Conservation (phyloP, 1,284 basidiomycete species). For the Pseudozyma tsukubaensis region DNA sequence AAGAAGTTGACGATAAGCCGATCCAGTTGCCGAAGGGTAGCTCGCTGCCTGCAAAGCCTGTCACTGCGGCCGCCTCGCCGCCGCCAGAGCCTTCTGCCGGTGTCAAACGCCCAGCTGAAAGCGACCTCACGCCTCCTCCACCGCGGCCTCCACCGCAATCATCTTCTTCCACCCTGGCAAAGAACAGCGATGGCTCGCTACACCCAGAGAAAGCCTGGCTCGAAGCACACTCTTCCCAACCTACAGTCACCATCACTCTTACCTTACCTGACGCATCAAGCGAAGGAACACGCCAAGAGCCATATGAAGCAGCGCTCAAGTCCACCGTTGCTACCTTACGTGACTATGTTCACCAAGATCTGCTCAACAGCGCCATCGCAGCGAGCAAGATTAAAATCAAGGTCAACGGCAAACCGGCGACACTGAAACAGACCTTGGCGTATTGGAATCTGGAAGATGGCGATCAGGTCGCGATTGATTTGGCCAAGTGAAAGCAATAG, state of each 20-base stretch:
- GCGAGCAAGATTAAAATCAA: constrained; percentile 63
- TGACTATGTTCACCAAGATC: constrained; percentile 58
- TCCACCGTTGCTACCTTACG: constrained; percentile 58
- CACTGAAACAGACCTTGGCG: constrained; percentile 64
- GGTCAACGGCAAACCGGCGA: constrained; percentile 55
- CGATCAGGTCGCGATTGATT: constrained; percentile 50
- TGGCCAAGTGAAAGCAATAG: constrained; percentile 37
- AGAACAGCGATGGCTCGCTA: constrained; percentile 44
- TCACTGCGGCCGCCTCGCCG: constrained; percentile 5
- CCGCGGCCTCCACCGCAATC: constrained; percentile 24
- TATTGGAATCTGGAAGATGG: constrained; percentile 64
- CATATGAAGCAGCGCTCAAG: constrained; percentile 54
- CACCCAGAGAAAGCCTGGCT: constrained; percentile 59
- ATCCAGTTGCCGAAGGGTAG: constrained; percentile 22
- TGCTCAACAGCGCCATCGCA: constrained; percentile 53
- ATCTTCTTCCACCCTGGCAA: constrained; percentile 16
- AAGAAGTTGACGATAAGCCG: constrained; percentile 23
- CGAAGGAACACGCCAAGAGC: constrained; percentile 22
- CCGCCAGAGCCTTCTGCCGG: constrained; percentile 8
- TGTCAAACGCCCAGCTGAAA: constrained; percentile 31
- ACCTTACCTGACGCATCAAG: constrained; percentile 38
- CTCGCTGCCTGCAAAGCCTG: constrained; percentile 31
- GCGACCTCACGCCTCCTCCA: constrained; percentile 34
- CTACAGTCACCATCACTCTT: constrained; percentile 51
- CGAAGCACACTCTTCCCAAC: constrained; percentile 48